phyloP scores from a whole-genome alignment of 176 grass and related monocot genomes.

The Poa annua region DNA sequence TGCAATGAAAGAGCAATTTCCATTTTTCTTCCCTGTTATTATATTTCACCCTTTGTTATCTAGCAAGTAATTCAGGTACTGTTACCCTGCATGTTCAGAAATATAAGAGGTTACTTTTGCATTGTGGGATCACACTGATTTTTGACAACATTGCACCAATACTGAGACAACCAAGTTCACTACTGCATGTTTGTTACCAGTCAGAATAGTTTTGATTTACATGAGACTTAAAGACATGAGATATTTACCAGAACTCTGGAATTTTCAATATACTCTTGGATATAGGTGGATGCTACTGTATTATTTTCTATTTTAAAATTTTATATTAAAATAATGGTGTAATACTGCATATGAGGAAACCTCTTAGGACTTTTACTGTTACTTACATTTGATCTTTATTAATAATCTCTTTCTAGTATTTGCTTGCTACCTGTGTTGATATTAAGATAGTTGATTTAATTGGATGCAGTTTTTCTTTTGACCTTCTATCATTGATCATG shows the following conservation, averaged over 20 bases:
- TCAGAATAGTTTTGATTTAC: constrained; percentile 11
- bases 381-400: constrained; percentile 22
- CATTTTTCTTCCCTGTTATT: constrained; percentile 36
- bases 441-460: constrained; percentile 34
- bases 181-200: neutral
- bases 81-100: constrained; percentile 26
- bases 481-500: constrained; percentile 15
- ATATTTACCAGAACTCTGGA: constrained; percentile 14
- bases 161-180: neutral
- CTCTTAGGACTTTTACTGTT: neutral
- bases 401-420: constrained; percentile 16
- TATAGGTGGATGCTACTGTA: constrained; percentile 17
- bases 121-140: constrained; percentile 5
- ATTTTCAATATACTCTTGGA: constrained; percentile 18
- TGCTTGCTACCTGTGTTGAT: constrained; percentile 18
- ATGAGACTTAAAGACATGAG: neutral
- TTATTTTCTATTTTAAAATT: neutral
- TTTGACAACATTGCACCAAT: neutral
- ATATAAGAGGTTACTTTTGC: neutral
- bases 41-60: constrained; percentile 19
- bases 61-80: constrained; percentile 13
- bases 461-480: constrained; percentile 19
- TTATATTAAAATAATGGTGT: constrained; percentile 17
- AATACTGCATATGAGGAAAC: constrained; percentile 32
- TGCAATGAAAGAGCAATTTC: constrained; percentile 36